Evolutionary conservation across 2,329 filamentous ascomycete genomes (phyloP), one percentile per base, ranked within the genome.

Genomic region (Monosporascus sp.): DNA sequence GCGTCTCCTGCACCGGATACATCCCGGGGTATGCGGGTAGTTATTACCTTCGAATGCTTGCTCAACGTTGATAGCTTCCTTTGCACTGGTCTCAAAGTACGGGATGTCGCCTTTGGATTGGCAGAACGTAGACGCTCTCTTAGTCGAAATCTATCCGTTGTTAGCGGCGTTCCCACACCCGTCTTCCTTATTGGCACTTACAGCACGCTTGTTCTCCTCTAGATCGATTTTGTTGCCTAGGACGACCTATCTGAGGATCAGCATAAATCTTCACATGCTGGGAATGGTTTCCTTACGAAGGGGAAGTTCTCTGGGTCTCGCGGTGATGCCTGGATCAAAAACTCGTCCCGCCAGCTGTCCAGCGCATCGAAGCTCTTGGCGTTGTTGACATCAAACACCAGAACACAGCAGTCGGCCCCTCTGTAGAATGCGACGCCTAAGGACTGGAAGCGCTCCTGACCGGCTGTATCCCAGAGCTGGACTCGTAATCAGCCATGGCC

Each of bases 211-310:
- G 79, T 88, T 96, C 75, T 97, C 94, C 70, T 97, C 94, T 46
- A 97, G 87, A 76, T 99, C 94, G 65, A 99, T 96, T 82, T 99
- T 99, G 82, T 99, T 99, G 53, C 94, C 94, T 54, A 99, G 83
- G 39, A 99, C 94, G 55, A 96, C 89, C 89, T 93, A 62, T 31
- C 53, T 6, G 41, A 37, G 38, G 6, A 52, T 18, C 53, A 59
- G 48, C 58, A 54, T 38, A 6, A 15, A 14, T 25, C 25, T 38
- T n/a, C 24, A n/a, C 39, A 31, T 17, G 17, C 17, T 14, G 35
- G n/a, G n/a, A 46, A 4, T 11, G 3, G 48, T 18, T 9, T 44
- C 76, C 88, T 72, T 75, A 97, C 94, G 69, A 99, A 99, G 48
- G 94, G 94, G 72, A 99, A 99, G 72, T 89, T 96, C 70, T 97